Percentiles rank a stretch among this genome's conserved stretches.
phyloP scores from a whole-genome alignment of 805 yeast genomes.

The Helenozyma rhizophorensis region DNA sequence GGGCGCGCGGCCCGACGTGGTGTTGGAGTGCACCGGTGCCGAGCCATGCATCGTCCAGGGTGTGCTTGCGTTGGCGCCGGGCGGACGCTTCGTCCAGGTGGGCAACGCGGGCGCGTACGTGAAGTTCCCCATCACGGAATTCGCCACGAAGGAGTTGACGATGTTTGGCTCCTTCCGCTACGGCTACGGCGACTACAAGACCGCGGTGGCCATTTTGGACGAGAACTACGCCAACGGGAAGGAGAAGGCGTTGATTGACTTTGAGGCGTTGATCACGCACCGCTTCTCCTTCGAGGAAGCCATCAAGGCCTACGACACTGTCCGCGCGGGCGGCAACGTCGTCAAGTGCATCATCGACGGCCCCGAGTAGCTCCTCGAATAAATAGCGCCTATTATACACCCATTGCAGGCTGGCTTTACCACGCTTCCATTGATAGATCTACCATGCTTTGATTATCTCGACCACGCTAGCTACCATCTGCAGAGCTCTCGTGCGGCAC shows the following conservation, averaged over 20 bases:
- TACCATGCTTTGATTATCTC: no score
- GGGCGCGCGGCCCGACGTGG: slow-evolving; percentile 49
- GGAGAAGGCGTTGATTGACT: slow-evolving; percentile 48
- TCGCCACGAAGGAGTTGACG: slow-evolving; percentile 64
- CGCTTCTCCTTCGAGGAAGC: slow-evolving; percentile 70
- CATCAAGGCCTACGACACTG: slow-evolving; percentile 67
- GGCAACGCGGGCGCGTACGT: slow-evolving; percentile 76
- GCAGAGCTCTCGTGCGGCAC: no score
- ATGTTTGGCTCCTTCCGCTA: slow-evolving; percentile 80
- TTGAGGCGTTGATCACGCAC: slow-evolving; percentile 68
- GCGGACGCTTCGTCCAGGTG: slow-evolving; percentile 77
- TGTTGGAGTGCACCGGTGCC: slow-evolving; percentile 87
- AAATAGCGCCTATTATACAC: neutral
- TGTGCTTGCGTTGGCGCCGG: slow-evolving; percentile 54
- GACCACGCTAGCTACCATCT: no score
- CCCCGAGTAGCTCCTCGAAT: slow-evolving; percentile 39
- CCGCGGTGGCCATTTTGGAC: slow-evolving; percentile 63
- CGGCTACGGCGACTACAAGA: slow-evolving; percentile 69
- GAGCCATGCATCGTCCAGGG: slow-evolving; percentile 71
- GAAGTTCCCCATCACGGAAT: slow-evolving; percentile 68
- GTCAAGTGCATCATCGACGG: slow-evolving; percentile 82
- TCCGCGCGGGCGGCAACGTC: slow-evolving; percentile 61
- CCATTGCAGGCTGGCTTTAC: neutral
- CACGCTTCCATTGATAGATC: neutral
- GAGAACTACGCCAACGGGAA: slow-evolving; percentile 44